These are phyloP conservation scores for Pseudocercospora vitis DNA, from an alignment of 2,329 filamentous ascomycete species.

Conservation along the genomic window DNA sequence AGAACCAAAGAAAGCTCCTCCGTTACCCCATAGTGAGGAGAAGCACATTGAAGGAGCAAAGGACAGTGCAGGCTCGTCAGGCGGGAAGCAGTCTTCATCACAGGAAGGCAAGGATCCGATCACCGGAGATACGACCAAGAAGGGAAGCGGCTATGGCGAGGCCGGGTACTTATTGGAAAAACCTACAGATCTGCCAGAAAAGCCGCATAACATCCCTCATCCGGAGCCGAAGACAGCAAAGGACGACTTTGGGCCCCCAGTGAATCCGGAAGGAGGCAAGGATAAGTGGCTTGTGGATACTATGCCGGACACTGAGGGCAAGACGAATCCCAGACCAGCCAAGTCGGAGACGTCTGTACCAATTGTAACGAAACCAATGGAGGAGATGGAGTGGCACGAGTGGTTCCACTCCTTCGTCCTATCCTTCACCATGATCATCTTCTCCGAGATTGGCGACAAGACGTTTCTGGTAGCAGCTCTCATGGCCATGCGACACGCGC, in stretches of 20 bases:
- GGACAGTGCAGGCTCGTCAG: constrained; percentile 35
- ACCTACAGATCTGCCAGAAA: constrained; percentile 68
- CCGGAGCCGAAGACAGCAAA: constrained; percentile 56
- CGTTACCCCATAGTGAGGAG: constrained; percentile 77
- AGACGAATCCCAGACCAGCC: constrained; percentile 35
- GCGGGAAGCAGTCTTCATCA: constrained; percentile 33
- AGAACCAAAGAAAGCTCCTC: constrained; percentile 80
- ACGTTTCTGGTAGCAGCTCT: constrained; percentile 95
- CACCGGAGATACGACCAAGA: constrained; percentile 36
- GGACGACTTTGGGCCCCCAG: constrained; percentile 29
- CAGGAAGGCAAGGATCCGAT: constrained; percentile 39
- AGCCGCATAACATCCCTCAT: constrained; percentile 71
- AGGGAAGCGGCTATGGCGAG: constrained; percentile 29
- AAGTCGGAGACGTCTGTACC: constrained; percentile 25
- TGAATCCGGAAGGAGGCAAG: constrained; percentile 20
- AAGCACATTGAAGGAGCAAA: constrained; percentile 56
- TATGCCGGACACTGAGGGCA: constrained; percentile 42
- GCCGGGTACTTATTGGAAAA: constrained; percentile 42
- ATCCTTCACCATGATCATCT: constrained; percentile 94
- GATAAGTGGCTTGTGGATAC: constrained; percentile 39
- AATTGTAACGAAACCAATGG: constrained; percentile 6
- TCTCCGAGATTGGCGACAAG: constrained; percentile 97
- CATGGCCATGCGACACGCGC: constrained; percentile 98
- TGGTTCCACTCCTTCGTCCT: constrained; percentile 80
- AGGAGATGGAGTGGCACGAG: constrained; percentile 34